Conservation (phyloP, 2,329 filamentous ascomycete genomes). For the Sphaerulina populicola region DNA sequence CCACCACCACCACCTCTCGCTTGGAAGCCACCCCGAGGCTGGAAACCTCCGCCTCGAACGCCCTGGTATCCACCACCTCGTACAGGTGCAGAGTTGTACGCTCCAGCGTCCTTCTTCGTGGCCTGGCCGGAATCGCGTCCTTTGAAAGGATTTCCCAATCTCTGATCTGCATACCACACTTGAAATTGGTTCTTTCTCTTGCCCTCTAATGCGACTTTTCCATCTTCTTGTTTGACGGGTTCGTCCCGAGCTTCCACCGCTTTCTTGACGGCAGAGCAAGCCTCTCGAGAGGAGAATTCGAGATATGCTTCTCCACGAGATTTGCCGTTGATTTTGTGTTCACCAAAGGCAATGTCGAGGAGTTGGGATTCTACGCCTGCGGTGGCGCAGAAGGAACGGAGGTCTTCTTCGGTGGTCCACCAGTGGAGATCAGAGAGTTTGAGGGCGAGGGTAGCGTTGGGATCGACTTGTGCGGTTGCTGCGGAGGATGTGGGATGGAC, state of each 20-base stretch:
- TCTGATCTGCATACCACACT: conserved; percentile 29
- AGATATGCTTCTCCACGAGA: conserved; percentile 89
- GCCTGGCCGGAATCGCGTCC: conserved; percentile 44
- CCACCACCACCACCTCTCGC: conserved; percentile 45
- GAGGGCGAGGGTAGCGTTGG: conserved; percentile 59
- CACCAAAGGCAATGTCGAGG: conserved; percentile 90
- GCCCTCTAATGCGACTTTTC: conserved; percentile 3
- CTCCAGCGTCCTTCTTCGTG: conserved; percentile 33
- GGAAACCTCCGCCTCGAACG: conserved; percentile 5
- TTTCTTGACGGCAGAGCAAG: conserved; percentile 76
- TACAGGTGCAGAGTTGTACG: conserved; percentile 25
- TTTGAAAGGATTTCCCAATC: conserved; percentile 19
- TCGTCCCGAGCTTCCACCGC: conserved; percentile 52
- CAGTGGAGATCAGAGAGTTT: conserved; percentile 86
- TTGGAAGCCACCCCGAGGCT: conserved; percentile 35
- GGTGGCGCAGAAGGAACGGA: conserved; percentile 65
- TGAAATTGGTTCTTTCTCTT: conserved; percentile 66
- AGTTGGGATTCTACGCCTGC: conserved; percentile 77
- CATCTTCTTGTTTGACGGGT: conserved; percentile 17
- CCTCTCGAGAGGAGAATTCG: conserved; percentile 74
- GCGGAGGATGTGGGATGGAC: conserved; percentile 68
- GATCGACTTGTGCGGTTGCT: conserved; percentile 52
- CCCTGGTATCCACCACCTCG: conserved; percentile 1
- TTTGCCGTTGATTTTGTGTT: conserved; percentile 98
- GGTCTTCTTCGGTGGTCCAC: conserved; percentile 95